Conservation (phyloP, 495 filamentous ascomycete genomes). For the Penicillium ochrochloron region DNA sequence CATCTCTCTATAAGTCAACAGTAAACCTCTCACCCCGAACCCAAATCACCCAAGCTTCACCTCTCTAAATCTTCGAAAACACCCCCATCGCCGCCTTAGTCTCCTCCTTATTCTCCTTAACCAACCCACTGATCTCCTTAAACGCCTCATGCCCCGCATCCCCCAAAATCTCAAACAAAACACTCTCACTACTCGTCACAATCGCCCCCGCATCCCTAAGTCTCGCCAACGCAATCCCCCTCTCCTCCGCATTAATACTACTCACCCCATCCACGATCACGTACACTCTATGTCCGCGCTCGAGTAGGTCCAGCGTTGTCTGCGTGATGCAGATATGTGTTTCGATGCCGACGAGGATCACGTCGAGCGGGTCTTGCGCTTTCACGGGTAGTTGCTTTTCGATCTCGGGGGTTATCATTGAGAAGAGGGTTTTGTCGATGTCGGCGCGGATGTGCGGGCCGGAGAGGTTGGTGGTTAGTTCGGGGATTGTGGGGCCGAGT, state of each 20-base stretch:
- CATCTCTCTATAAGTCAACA: background rate
- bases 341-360: constrained; percentile 79
- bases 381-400: constrained; percentile 37
- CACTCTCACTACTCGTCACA: constrained; percentile 89
- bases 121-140: constrained; percentile 68
- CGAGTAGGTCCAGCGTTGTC: constrained; percentile 81
- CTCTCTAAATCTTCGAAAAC: constrained; percentile 66
- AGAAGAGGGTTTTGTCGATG: constrained; percentile 87
- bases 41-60: too few relatives aligned
- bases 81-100: constrained; percentile 68
- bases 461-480: constrained; percentile 56
- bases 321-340: constrained; percentile 94
- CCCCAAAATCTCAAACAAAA: constrained; percentile 90
- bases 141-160: constrained; percentile 78
- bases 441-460: constrained; percentile 53
- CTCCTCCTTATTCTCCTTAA: constrained; percentile 73
- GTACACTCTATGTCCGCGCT: constrained; percentile 79
- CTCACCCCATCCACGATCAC: constrained; percentile 90
- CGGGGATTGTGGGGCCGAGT: constrained; percentile 77
- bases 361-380: constrained; percentile 29
- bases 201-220: constrained; percentile 76
- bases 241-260: constrained; percentile 80
- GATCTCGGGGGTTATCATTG: constrained; percentile 69
- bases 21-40: background rate
- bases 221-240: constrained; percentile 75